Percentiles rank a stretch among this genome's conserved stretches.
Evolutionary conservation across 352 stramenopile species (phyloP).

Genomic region (Phytophthora vignae): DNA sequence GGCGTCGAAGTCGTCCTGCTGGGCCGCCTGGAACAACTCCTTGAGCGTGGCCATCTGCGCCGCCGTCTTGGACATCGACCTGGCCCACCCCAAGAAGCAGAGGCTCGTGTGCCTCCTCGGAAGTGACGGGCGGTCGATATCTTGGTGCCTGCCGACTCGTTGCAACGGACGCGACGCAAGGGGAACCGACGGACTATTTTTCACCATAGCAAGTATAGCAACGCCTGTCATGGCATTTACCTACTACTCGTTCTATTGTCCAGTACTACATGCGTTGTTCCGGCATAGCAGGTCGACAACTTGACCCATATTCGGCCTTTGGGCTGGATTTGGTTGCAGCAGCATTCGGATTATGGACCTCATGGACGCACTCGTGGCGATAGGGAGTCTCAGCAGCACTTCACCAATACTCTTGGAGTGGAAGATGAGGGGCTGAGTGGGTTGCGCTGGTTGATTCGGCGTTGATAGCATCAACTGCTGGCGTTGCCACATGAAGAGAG

Average conservation of each 20-base stretch:
- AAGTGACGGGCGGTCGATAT: constrained; percentile 17
- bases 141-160: constrained; percentile 11
- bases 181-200: constrained; percentile 17
- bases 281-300: constrained; percentile 59
- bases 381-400: constrained; percentile 55
- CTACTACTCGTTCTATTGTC: background rate
- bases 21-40: constrained; percentile 73
- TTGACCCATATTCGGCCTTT: constrained; percentile 67
- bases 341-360: constrained; percentile 73
- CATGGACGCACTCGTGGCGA: constrained; percentile 48
- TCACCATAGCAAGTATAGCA: background rate
- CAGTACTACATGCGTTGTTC: constrained; percentile 4
- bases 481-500: constrained; percentile 62
- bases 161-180: constrained; percentile 27
- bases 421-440: constrained; percentile 32
- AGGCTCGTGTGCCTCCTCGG: constrained; percentile 4
- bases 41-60: constrained; percentile 52
- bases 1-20: constrained; percentile 72
- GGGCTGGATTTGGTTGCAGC: constrained; percentile 61
- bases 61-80: constrained; percentile 19
- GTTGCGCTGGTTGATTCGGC: constrained; percentile 7
- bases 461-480: constrained; percentile 37
- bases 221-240: background rate
- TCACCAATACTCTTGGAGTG: constrained; percentile 54
- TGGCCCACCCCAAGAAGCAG: background rate